phyloP scores from a whole-genome alignment of 2,329 filamentous ascomycete genomes.

The Zymoseptoria ardabiliae region DNA sequence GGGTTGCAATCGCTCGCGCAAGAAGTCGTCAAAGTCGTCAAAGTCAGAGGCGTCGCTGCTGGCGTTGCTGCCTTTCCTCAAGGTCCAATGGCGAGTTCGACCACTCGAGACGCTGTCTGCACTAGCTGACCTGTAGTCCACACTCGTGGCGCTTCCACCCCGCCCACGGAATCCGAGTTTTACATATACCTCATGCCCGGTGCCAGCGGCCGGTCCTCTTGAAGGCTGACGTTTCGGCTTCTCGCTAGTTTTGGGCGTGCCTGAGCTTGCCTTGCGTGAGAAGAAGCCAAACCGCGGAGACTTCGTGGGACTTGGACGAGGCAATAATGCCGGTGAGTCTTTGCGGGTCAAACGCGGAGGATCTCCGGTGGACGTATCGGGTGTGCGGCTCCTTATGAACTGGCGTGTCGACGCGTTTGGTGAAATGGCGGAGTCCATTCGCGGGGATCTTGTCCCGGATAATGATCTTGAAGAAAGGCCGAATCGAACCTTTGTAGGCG shows the following conservation, averaged over 20 bases:
- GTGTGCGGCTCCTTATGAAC: constrained; percentile 13
- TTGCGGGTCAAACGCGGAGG: constrained; percentile 20
- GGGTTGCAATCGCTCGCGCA: constrained; percentile 38
- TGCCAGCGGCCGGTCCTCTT: constrained; percentile 84
- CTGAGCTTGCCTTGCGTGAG: constrained; percentile 58
- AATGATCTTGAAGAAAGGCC: constrained; percentile 26
- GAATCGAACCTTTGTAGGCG: constrained; percentile 35
- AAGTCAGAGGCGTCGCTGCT: constrained; percentile 37
- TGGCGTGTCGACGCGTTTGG: constrained; percentile 19
- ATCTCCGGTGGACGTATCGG: constrained; percentile 8
- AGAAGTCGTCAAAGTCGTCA: constrained; percentile 42
- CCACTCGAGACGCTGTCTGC: constrained; percentile 34
- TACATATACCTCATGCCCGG: constrained; percentile 82
- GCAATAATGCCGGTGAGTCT: constrained; percentile 35
- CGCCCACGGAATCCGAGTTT: constrained; percentile 58
- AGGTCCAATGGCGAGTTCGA: constrained; percentile 27
- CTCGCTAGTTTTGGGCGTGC: constrained; percentile 44
- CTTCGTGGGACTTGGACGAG: constrained; percentile 51
- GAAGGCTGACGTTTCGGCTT: constrained; percentile 53
- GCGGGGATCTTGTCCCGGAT: constrained; percentile 25
- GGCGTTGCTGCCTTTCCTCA: constrained; percentile 37
- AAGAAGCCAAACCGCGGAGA: constrained; percentile 72
- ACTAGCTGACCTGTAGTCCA: constrained; percentile 41
- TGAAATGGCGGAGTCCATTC: constrained; percentile 28
- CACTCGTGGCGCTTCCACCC: constrained; percentile 53